These are phyloP conservation scores for Nosema muscidifuracis DNA, from an alignment of 371 early-diverging fungal genomes.

Conservation along the genomic window DNA sequence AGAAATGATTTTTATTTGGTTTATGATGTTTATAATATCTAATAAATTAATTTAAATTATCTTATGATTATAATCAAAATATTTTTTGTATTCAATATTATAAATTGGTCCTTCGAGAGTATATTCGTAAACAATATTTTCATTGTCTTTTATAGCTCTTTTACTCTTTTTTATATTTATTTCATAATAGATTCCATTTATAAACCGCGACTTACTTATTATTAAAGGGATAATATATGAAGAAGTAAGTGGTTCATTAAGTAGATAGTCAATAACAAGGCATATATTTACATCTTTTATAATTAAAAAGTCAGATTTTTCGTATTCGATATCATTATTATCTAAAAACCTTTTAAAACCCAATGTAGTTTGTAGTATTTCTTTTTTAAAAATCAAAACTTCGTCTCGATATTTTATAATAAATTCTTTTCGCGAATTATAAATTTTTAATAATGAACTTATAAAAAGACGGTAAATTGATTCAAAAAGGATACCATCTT, in stretches of 20 bases:
- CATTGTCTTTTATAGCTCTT: not conserved
- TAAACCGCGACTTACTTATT: constrained; percentile 9
- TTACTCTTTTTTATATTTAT: not conserved
- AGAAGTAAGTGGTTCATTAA: constrained; percentile 18
- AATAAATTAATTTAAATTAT: not conserved
- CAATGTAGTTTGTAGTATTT: not conserved
- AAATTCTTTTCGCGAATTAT: constrained; percentile 12
- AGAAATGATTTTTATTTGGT: constrained; percentile 2
- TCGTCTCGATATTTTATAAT: constrained; percentile 27
- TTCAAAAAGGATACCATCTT: constrained; percentile 19
- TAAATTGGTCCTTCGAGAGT: constrained; percentile 17
- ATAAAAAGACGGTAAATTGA: constrained; percentile 21
- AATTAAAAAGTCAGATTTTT: constrained; percentile 3
- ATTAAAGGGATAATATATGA: constrained; percentile 30
- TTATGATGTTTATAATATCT: not conserved
- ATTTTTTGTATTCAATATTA: constrained; percentile 10
- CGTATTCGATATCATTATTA: constrained; percentile 21
- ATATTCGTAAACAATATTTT: constrained; percentile 7
- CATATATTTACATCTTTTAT: constrained; percentile 8
- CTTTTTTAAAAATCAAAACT: constrained; percentile 17
- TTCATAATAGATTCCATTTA: constrained; percentile 31
- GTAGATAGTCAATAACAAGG: constrained; percentile 17
- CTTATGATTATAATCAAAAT: not conserved
- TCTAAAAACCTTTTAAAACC: constrained; percentile 12
- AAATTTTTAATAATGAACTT: constrained; percentile 11